phyloP scores from a whole-genome alignment of 768 basidiomycete species.

The Lactifluus pinguis region DNA sequence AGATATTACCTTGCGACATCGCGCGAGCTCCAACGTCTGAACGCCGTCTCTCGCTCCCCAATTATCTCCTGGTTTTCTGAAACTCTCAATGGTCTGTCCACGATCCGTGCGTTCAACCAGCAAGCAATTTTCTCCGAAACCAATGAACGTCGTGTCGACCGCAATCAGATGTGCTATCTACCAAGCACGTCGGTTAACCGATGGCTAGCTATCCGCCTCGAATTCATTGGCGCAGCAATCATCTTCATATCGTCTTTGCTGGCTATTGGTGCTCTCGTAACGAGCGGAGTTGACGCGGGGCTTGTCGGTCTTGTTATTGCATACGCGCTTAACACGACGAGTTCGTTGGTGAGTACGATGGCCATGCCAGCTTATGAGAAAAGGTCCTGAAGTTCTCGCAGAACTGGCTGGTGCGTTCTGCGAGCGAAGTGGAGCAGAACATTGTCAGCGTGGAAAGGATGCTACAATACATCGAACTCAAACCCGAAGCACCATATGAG shows the following conservation, averaged over 20 bases:
- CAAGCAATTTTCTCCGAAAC: conserved; percentile 55
- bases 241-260: conserved; percentile 64
- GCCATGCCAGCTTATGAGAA: not conserved
- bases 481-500: conserved; percentile 67
- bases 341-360: conserved; percentile 51
- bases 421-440: conserved; percentile 85
- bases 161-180: conserved; percentile 68
- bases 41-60: conserved; percentile 82
- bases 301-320: conserved; percentile 80
- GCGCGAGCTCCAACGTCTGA: conserved; percentile 80
- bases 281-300: conserved; percentile 76
- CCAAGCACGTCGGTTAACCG: conserved; percentile 63
- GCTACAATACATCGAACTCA: conserved; percentile 66
- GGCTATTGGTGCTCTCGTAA: conserved; percentile 60
- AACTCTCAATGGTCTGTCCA: conserved; percentile 64
- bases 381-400: conserved; percentile 22
- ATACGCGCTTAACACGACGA: conserved; percentile 77
- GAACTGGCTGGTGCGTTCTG: conserved; percentile 78
- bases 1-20: conserved; percentile 86
- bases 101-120: conserved; percentile 75
- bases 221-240: conserved; percentile 74
- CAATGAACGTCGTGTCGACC: conserved; percentile 70
- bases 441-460: conserved; percentile 87
- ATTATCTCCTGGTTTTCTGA: conserved; percentile 89
- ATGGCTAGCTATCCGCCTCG: conserved; percentile 79